Evolutionary conservation across 495 filamentous ascomycete species (phyloP).

Genomic region (Penicillium steckii): DNA sequence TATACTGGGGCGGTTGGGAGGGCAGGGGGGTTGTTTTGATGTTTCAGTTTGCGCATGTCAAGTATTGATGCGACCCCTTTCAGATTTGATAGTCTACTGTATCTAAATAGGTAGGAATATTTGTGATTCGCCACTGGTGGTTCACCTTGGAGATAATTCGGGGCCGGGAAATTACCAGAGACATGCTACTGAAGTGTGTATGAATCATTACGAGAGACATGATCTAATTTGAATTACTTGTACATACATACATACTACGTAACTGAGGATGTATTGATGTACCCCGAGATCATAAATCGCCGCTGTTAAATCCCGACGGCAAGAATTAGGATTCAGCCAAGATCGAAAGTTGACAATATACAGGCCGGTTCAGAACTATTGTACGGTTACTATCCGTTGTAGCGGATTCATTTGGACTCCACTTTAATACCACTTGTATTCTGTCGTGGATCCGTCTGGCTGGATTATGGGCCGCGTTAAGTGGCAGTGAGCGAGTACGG

Average conservation of each 20-base stretch:
- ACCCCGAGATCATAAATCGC: too few relatives aligned
- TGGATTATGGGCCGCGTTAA: too few relatives aligned
- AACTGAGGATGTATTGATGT: too few relatives aligned
- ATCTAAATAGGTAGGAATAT: too few relatives aligned
- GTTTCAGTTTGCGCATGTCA: background rate
- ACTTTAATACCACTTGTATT: conserved; percentile 1
- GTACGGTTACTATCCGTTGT: conserved; percentile 18
- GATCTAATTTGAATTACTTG: too few relatives aligned
- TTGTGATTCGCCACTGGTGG: too few relatives aligned
- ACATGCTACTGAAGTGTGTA: too few relatives aligned
- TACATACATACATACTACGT: too few relatives aligned
- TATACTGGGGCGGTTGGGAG: background rate
- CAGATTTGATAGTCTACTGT: background rate
- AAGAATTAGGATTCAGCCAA: background rate
- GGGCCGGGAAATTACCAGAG: too few relatives aligned
- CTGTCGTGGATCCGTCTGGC: background rate
- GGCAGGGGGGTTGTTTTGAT: conserved; percentile 1
- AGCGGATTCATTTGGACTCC: conserved; percentile 2
- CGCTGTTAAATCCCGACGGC: conserved; percentile 1
- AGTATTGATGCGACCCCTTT: conserved; percentile 1
- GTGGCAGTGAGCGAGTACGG: too few relatives aligned
- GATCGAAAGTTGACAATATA: background rate
- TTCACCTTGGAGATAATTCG: too few relatives aligned
- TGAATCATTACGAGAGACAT: too few relatives aligned
- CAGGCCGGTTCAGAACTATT: conserved; percentile 15